Evolutionary conservation across 495 filamentous ascomycete species (phyloP).

Genomic region (Penicillium mononematosum): DNA sequence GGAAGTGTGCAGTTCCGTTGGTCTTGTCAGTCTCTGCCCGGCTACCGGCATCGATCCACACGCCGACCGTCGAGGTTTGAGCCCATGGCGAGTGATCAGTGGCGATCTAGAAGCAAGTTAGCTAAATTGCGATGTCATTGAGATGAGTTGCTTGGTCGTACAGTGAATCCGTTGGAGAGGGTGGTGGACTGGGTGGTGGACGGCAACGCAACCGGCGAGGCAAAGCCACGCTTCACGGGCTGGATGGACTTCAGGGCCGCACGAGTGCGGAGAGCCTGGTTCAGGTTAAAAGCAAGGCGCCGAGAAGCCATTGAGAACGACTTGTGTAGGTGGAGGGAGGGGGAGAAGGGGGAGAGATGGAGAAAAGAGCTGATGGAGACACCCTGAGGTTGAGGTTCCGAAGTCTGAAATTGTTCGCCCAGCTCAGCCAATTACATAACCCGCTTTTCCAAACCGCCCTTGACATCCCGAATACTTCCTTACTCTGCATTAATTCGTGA

Average conservation of each 20-base stretch:
- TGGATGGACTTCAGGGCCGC: constrained; percentile 69
- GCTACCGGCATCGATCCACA: constrained; percentile 99
- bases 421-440: constrained; percentile 52
- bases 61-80: constrained; percentile 96
- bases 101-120: constrained; percentile 67
- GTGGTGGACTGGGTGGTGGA: constrained; percentile 91
- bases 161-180: constrained; percentile 93
- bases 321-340: constrained; percentile 29
- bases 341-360: constrained; percentile 29
- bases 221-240: constrained; percentile 77
- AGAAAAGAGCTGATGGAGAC: constrained; percentile 40
- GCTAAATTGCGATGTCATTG: constrained; percentile 39
- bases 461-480: constrained; percentile 42
- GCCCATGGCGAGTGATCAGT: constrained; percentile 98
- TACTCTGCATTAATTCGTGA: constrained; percentile 7
- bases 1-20: constrained; percentile 98
- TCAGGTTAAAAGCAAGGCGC: constrained; percentile 85
- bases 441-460: constrained; percentile 47
- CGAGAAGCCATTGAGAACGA: constrained; percentile 79
- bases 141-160: constrained; percentile 47
- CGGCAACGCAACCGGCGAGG: constrained; percentile 72
- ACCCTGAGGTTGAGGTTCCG: constrained; percentile 52
- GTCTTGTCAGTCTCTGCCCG: constrained; percentile 97
- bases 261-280: constrained; percentile 80
- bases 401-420: constrained; percentile 52